Evolutionary conservation across 225 moss, liverwort and hornwort genomes (phyloP), one percentile per base, ranked within the genome.

Genomic region (Thuidium tamariscinum): DNA sequence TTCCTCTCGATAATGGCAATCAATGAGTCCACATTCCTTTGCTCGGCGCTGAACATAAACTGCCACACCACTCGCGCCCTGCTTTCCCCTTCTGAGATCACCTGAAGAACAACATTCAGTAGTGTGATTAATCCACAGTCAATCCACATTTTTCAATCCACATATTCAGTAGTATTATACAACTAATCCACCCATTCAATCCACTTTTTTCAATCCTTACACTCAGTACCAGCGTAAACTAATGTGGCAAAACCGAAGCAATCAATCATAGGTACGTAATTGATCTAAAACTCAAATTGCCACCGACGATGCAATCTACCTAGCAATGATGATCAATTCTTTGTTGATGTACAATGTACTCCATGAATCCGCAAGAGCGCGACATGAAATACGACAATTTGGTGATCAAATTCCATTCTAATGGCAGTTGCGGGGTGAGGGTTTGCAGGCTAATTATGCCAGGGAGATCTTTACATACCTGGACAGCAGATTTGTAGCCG

Each of bases 21-120:
- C 42, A 89, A 26, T 16, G 74, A 68, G 42, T 89, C 83, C 74
- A 85, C 80, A 51, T 65, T 72, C 66, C 21, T 56, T 55, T 91
- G 91, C 30, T 64, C 89, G 15, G 85, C 46, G 46, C 88, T 76
- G 74, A 91, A 91, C 85, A 74, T 79, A 62, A 91, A 89, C 49
- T 89, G 80, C 91, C 91, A 91, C 80, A 89, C 82, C 55, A 91
- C 89, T 70, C 87, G 79, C 19, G 91, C 81, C 54, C 37, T 89
- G 71, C 74, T 30, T 78, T 68, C 80, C 26, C 88, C 89, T 83
- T 86, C 86, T 30, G 73, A 44, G 12, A 75, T 70, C 60, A 87
- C 86, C 91, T 91, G 77, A 27, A 68, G 29, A 49, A 20, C 48
- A 74, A 61, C 20, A 61, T n/a, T 34, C 44, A 19, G 8, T 9